A percentile compares a stretch with the other conserved stretches of the same genome.
Evolutionary conservation across 768 basidiomycete genomes (phyloP).

Genomic region (Lentinula guzmanii): DNA sequence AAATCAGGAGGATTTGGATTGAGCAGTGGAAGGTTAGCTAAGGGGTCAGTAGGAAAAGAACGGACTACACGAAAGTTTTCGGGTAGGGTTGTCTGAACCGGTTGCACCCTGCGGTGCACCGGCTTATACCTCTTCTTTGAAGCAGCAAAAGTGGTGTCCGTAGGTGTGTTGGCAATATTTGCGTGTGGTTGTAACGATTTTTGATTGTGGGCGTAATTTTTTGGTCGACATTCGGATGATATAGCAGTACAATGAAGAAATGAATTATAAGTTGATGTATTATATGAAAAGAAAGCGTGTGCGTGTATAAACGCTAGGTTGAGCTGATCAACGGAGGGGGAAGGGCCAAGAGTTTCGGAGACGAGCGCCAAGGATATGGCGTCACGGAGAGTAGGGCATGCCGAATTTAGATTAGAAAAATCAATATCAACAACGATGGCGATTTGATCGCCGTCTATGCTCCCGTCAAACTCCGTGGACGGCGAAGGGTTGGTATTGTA

Average conservation of each 20-base stretch:
- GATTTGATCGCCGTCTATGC: conserved; percentile 1
- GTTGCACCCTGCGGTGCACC: conserved; percentile 13
- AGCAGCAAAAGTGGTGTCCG: not conserved
- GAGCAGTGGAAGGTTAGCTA: conserved; percentile 14
- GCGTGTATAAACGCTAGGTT: not conserved
- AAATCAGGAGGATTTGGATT: conserved; percentile 16
- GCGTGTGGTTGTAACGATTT: too few relatives aligned
- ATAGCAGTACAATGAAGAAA: too few relatives aligned
- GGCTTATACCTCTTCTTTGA: conserved; percentile 17
- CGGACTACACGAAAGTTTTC: conserved; percentile 6
- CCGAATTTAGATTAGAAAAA: not conserved
- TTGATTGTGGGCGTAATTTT: not conserved
- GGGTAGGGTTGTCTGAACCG: conserved; percentile 10
- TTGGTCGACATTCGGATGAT: not conserved
- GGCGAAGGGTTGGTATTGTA: too few relatives aligned
- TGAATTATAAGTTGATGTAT: not conserved
- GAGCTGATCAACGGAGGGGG: not conserved
- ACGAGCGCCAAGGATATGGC: not conserved
- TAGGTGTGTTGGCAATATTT: too few relatives aligned
- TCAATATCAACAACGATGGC: conserved; percentile 1
- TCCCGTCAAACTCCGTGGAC: too few relatives aligned
- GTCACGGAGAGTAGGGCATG: not conserved
- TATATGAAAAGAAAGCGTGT: not conserved
- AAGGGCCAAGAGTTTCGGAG: not conserved
- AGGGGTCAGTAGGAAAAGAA: conserved; percentile 17